Evolutionary conservation across 148 eudicot species (phyloP).

Genomic region (Amaranthus hypochondriacus): DNA sequence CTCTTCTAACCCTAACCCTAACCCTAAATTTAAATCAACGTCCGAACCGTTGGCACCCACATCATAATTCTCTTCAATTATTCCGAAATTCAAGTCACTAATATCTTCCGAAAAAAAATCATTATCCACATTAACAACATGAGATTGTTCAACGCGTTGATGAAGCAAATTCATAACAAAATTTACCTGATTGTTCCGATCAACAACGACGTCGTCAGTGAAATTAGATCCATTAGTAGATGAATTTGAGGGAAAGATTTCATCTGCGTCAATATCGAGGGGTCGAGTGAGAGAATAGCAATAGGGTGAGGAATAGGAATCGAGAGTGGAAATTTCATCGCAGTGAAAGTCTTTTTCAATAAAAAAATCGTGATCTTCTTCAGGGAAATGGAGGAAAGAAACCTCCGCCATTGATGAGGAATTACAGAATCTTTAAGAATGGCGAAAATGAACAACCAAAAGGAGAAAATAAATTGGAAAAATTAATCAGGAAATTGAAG

Average conservation of each 20-base stretch:
- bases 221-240: constrained; percentile 2
- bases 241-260: neutral
- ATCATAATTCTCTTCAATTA: constrained; percentile 33
- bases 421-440: neutral
- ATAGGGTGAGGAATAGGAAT: constrained; percentile 18
- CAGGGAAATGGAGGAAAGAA: constrained; percentile 32
- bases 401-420: constrained; percentile 48
- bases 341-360: neutral
- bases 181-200: constrained; percentile 55
- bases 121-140: neutral
- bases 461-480: neutral
- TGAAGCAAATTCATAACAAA: constrained; percentile 50
- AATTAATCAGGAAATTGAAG: no score
- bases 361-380: constrained; percentile 33
- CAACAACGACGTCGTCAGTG: constrained; percentile 9
- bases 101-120: constrained; percentile 20
- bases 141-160: constrained; percentile 54
- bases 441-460: neutral
- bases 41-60: constrained; percentile 33
- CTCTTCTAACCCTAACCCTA: constrained; percentile 23
- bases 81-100: constrained; percentile 29
- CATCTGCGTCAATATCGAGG: neutral
- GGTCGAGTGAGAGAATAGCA: no score
- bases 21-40: constrained; percentile 40
- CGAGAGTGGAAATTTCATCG: constrained; percentile 24